Percentiles rank a stretch among this genome's conserved stretches.
phyloP scores from a whole-genome alignment of 2,329 filamentous ascomycete genomes.

The Arthroderma uncinatum region DNA sequence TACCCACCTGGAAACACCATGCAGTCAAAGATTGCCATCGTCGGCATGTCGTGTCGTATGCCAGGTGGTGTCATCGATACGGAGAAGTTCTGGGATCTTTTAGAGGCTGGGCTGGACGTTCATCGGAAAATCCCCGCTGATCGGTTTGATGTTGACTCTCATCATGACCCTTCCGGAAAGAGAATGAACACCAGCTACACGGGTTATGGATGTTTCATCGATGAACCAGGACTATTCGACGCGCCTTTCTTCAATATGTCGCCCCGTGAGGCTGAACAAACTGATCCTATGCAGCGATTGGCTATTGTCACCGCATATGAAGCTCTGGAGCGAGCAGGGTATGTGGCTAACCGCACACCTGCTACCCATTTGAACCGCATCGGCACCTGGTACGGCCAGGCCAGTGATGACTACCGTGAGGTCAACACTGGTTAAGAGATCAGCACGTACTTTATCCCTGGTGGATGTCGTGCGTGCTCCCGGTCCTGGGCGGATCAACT shows the following conservation, averaged over 20 bases:
- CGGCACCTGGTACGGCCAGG: slow-evolving; percentile 64
- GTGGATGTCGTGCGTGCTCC: slow-evolving; percentile 52
- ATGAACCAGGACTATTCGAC: slow-evolving; percentile 18
- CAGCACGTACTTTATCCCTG: slow-evolving; percentile 57
- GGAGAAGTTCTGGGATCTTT: slow-evolving; percentile 16
- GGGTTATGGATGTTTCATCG: not conserved
- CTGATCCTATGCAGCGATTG: slow-evolving; percentile 69
- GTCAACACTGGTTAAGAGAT: slow-evolving; percentile 41
- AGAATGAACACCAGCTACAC: not conserved
- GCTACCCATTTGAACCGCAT: slow-evolving; percentile 46
- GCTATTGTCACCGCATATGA: slow-evolving; percentile 69
- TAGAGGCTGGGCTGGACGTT: slow-evolving; percentile 11
- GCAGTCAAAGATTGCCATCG: slow-evolving; percentile 5
- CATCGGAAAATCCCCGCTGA: slow-evolving; percentile 8
- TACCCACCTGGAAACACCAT: not conserved
- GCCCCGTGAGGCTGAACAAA: slow-evolving; percentile 66
- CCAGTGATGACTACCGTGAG: slow-evolving; percentile 38
- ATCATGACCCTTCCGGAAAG: not conserved
- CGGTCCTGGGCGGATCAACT: slow-evolving; percentile 29
- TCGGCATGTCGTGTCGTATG: slow-evolving; percentile 8
- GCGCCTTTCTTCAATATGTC: slow-evolving; percentile 35
- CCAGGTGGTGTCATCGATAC: slow-evolving; percentile 15
- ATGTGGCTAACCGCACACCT: slow-evolving; percentile 57
- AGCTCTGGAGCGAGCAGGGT: slow-evolving; percentile 66
- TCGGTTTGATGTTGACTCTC: slow-evolving; percentile 15